Evolutionary conservation across 352 stramenopile species (phyloP), one percentile per base, ranked within the genome.

Genomic region (Globisporangium lucens): DNA sequence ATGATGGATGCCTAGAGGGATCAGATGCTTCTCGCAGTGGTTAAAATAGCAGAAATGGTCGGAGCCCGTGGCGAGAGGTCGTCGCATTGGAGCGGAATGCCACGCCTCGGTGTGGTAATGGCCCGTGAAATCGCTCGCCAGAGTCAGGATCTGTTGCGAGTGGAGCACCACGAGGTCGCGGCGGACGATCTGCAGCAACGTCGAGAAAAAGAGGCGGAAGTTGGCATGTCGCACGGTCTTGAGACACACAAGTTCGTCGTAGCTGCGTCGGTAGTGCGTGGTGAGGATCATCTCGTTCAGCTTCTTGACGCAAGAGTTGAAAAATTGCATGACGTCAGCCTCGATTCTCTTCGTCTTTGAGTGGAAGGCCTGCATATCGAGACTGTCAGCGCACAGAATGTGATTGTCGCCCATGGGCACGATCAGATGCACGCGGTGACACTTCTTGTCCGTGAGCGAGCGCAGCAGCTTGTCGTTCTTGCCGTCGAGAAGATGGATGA

Each of bases 111-210:
- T 77, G 29, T 69, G 56, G 63, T 82, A 92, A 0, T 73, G 46
- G 3, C 75, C 77, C 0, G 83, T 91, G 57, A 93, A 95, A 51
- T 95, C 87, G 13, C 67, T 49, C 0, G 82, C 87, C 1, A 95
- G 74, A 0, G 71, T 70, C 46, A 95, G 0, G 24, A 95, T 75
- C 52, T 95, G 85, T 33, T 89, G 79, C 7, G 83, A 93, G 38
- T 93, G 82, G 0, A 93, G 27, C 7, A 66, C 59, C 5, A 77
- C 73, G 7, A 93, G 70, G 6, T 91, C 78, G 0, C 75, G 75
- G 10, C 77, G 78, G n/a, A 90, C 58, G 8, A 86, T 66, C 15
- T 73, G 47, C 9, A 91, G 62, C 35, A 89, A 59, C 0, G 68
- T 75, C 2, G 67, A 62, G 49, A 75, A 85, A 51, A 80, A 84